Base-by-base conservation (phyloP, 345 rosid genomes). In the Microcos paniculata region DNA sequence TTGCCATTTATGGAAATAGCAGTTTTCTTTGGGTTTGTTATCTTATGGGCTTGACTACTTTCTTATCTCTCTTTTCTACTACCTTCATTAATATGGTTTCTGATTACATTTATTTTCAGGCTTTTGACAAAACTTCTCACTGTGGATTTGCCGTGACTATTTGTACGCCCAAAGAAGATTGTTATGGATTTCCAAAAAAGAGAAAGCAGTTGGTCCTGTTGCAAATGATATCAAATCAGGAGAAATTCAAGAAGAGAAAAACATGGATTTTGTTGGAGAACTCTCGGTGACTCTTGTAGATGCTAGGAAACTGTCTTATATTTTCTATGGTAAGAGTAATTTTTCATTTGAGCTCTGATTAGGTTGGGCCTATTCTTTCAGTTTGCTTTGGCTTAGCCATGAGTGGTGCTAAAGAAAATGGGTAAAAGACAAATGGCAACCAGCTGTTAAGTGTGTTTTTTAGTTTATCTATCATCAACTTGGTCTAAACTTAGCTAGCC, bases 161-260 rank as follows among this genome's bases (percentile, higher is more conserved):
- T 96, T 87, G 98, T 93, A 72, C 97, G 97, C 40, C 99, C 99
- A 74, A 93, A 93, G 86, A 96, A 93, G 90, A 96, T 96, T 79
- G 97, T 96, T 75, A 84, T 96, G 87, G 99, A 96, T 88, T 96
- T 93, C 77, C 94, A 92, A 62, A 92, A n/a, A 92, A 77, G 99
- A 95, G 72, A 90, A 86, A 81, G 94, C 98, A 58, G 99, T 96
- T 80, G 98, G 98, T 28, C 99, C 97, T 62, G 81, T 92, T 57
- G 71, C 89, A 70, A 86, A 78, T 78, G 92, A 87, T 82, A 76
- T 88, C 70, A 88, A 81, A 85, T 81, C 97, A 61, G 91, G 92
- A 82, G 99, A 92, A 83, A 80, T 88, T 74, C 98, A 90, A 87
- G 97, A 91, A 83, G 94, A 93, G 73, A 76, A 66, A 66, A 92